Evolutionary conservation across 345 rosid genomes (phyloP), one percentile per base, ranked within the genome.

Genomic region (Populus ilicifolia): DNA sequence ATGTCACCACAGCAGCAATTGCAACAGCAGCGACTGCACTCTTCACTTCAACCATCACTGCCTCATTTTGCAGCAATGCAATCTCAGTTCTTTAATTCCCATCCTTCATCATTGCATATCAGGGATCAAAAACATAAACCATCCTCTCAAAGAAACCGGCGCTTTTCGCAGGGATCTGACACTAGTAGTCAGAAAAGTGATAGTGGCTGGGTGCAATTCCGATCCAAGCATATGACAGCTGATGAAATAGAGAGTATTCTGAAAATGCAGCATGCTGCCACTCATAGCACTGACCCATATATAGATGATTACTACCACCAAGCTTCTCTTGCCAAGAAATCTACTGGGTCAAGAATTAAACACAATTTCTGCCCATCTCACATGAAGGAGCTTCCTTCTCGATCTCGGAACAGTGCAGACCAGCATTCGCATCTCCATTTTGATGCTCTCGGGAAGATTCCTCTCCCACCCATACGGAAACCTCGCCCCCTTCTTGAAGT

Each of bases 211-310:
- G 71, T 86, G 76, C 97, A 91, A 8, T 88, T 91, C 75, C 84
- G 94, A 69, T 96, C 99, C 72, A 96, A 94, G 91, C 83, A 96
- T 83, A 96, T 96, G 99, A 89, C 95, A 52, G 79, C 92, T 65
- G 98, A 96, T 77, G 99, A 96, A 84, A 93, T 96, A 1, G 99
- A 96, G 87, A 93, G 94, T 80, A 91, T 96, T 73, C 89, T 96
- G 77, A 96, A 91, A 83, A 93, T 96, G 97, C 99, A 96, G 90
- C 98, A 91, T 82, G 89, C 94, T 13, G 86, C 93, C 33, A 87
- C 92, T 0, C 97, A 96, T 85, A 84, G 90, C 78, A 93, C 78
- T 72, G 98, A 93, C 75, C 95, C 93, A 4, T 96, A 96, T 61
- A 72, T 92, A 27, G 93, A 93, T 84, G 99, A 96, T 85, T 96